These are phyloP conservation scores for Boletus tomentosulus DNA, from an alignment of 768 basidiomycete genomes.

Conservation along the genomic window DNA sequence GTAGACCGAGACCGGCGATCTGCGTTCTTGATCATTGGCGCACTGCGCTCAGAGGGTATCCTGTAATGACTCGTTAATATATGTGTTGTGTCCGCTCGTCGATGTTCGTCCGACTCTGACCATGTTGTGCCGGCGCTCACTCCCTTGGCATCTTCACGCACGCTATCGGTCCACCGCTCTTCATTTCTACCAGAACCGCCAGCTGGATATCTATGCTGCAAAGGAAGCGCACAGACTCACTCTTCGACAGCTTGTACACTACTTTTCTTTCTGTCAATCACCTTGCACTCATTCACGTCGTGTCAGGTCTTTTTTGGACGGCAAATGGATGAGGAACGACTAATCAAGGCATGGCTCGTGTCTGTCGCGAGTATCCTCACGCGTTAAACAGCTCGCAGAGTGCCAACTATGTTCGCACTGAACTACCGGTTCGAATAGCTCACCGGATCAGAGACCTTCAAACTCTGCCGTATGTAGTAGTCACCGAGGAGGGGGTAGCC, in stretches of 20 bases:
- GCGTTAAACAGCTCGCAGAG: slow-evolving; percentile 43
- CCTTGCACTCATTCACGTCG: slow-evolving; percentile 1
- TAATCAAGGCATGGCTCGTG: slow-evolving; percentile 56
- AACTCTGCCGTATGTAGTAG: slow-evolving; percentile 79
- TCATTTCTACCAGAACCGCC: slow-evolving; percentile 80
- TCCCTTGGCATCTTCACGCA: background rate
- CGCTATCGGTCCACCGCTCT: slow-evolving; percentile 39
- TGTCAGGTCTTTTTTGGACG: slow-evolving; percentile 81
- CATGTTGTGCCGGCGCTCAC: slow-evolving; percentile 26
- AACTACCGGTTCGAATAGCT: slow-evolving; percentile 83
- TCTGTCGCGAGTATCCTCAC: background rate
- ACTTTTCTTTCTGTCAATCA: background rate
- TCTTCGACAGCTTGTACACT: slow-evolving; percentile 69
- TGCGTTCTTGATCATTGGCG: slow-evolving; percentile 76
- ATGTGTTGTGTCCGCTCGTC: background rate
- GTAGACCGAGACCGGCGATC: slow-evolving; percentile 76
- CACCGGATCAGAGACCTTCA: slow-evolving; percentile 87
- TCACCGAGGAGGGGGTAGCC: slow-evolving; percentile 78
- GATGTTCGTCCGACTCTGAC: slow-evolving; percentile 4
- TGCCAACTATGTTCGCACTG: slow-evolving; percentile 87
- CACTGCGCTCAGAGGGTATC: slow-evolving; percentile 67
- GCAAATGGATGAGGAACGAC: slow-evolving; percentile 70
- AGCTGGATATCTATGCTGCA: slow-evolving; percentile 75
- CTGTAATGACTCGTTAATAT: slow-evolving; percentile 33
- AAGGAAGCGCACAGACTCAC: slow-evolving; percentile 69